Evolutionary conservation across 805 yeast genomes (phyloP).

Genomic region (Wickerhamomyces chambardii): DNA sequence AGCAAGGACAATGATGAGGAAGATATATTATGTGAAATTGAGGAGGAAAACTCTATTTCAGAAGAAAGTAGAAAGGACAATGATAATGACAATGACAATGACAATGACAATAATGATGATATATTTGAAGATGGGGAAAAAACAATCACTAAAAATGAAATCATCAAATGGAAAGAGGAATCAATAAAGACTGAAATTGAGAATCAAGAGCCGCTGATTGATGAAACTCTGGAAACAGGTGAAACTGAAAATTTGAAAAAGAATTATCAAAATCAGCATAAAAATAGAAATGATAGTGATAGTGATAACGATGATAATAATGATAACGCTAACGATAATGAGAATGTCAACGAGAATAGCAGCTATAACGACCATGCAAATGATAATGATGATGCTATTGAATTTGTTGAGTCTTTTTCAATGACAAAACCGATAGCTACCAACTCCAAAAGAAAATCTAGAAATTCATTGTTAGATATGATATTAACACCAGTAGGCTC

Average conservation of each 20-base stretch:
- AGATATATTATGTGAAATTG: no score
- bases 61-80: no score
- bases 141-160: constrained; percentile 9
- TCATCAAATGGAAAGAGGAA: constrained; percentile 11
- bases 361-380: constrained; percentile 2
- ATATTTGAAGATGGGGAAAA: constrained; percentile 1
- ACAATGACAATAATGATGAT: constrained; percentile 12
- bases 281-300: constrained; percentile 7
- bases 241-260: no score
- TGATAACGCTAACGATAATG: constrained; percentile 11
- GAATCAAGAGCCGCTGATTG: background rate
- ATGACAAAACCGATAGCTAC: constrained; percentile 10
- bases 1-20: no score
- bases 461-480: constrained; percentile 18
- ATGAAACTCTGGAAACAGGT: background rate
- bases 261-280: no score
- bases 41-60: no score
- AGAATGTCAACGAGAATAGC: background rate
- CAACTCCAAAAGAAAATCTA: constrained; percentile 6
- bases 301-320: constrained; percentile 3
- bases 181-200: background rate
- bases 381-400: constrained; percentile 15
- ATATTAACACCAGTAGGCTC: constrained; percentile 10
- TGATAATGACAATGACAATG: no score
- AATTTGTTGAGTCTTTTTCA: constrained; percentile 4